Base-by-base conservation (phyloP, 805 yeast species). In the Yarrowia sp. region DNA sequence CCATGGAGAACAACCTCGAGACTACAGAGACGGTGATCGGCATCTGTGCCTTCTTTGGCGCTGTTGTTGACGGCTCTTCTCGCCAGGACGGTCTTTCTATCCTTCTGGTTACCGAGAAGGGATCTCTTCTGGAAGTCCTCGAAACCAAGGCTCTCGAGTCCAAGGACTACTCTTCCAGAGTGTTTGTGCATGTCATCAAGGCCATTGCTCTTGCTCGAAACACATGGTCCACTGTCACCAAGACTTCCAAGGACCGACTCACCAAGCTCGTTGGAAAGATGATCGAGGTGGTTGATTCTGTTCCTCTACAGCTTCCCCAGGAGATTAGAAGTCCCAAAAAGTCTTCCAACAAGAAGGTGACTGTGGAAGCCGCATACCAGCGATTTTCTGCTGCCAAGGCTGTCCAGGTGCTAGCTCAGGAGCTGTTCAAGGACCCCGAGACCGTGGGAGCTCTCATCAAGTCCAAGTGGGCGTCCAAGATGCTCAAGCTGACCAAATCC, bases 181-280 rank as follows among this genome's bases (percentile, higher is more conserved):
- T 75, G 16, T 42, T 89, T 32, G 83, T 88, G 26, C 88, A 88
- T 71, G 77, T 92, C 32, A 82, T 90, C 22, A 92, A 90, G 75
- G 87, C 96, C 0, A 82, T 92, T 36, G 84, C 95, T 0, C 79
- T 85, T 61, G 92, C 96, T 0, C 85, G 88, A 73, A 90, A 90
- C 75, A 85, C 91, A 0, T 90, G 97, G 96, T 85, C 89, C 0
- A 85, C 86, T 0, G 83, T 85, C 67, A 69, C 46, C 40, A 75
- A 76, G n/a, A 85, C 85, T 66, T 79, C 85, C 14, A 78, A 79
- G 11, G 82, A 79, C 46, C 68, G 55, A 3, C 48, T 58, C 8
- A 41, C 46, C 7, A 67, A 43, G 8, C 49, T 70, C 16, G 43
- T 52, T 9, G 70, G 42, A 2, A 53, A 46, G 42, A 46, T 69